These are phyloP conservation scores for Fagus sylvatica DNA, from an alignment of 306 rosid genomes.

Conservation along the genomic window DNA sequence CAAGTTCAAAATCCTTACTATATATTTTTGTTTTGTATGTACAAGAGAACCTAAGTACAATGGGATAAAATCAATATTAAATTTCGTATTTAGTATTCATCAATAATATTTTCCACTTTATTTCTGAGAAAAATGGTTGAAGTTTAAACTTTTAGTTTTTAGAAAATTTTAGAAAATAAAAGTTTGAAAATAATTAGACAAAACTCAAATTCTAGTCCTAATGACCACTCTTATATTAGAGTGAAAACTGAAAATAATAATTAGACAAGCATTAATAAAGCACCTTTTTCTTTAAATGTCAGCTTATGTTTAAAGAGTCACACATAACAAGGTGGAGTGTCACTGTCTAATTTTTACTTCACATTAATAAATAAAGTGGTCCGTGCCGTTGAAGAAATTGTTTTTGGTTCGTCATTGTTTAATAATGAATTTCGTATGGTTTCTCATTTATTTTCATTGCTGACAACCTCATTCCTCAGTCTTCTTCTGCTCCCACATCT, in stretches of 20 bases:
- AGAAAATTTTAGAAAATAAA: background rate
- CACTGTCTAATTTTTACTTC: conserved; percentile 17
- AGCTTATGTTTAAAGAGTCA: conserved; percentile 33
- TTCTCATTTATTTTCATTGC: background rate
- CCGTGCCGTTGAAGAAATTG: conserved; percentile 58
- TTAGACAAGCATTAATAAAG: background rate
- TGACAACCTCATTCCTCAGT: conserved; percentile 2
- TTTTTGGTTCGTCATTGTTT: background rate
- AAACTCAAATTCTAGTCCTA: background rate
- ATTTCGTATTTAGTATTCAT: background rate
- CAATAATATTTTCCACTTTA: background rate
- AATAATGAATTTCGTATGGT: background rate
- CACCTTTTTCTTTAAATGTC: background rate
- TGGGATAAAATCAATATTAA: no score
- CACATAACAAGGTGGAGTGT: conserved; percentile 31
- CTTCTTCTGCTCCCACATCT: background rate
- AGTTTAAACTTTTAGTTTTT: no score
- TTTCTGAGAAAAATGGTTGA: no score
- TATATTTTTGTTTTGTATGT: no score
- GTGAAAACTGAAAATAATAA: background rate
- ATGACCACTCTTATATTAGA: no score
- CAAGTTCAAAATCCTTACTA: no score
- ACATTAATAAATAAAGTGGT: conserved; percentile 28
- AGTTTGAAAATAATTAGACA: background rate
- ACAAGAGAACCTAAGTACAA: no score